Conservation (phyloP, 371 early-diverging fungal species). For the Syncephalastrum contaminatum region DNA sequence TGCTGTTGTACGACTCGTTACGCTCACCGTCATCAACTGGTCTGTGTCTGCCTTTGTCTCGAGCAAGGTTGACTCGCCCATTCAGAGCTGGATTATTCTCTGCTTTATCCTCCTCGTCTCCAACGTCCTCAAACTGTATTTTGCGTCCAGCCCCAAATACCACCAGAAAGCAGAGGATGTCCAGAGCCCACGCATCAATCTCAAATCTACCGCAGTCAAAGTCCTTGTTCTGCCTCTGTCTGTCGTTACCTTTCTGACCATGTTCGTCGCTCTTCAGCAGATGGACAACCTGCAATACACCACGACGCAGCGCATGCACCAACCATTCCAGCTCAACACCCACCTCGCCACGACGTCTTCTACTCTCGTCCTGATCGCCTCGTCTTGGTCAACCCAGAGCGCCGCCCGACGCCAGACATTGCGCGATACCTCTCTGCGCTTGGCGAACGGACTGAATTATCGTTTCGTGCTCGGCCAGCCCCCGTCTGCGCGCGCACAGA, state of each 20-base stretch:
- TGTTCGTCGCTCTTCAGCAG: slow-evolving; percentile 49
- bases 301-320: slow-evolving; percentile 35
- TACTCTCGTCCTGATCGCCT: slow-evolving; percentile 49
- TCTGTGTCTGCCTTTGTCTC: slow-evolving; percentile 45
- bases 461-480: slow-evolving; percentile 60
- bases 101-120: slow-evolving; percentile 45
- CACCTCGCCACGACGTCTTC: slow-evolving; percentile 15
- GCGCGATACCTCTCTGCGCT: slow-evolving; percentile 44
- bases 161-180: slow-evolving; percentile 40
- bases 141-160: slow-evolving; percentile 49
- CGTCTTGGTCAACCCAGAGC: slow-evolving; percentile 54
- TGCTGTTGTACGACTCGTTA: slow-evolving; percentile 56
- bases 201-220: slow-evolving; percentile 39
- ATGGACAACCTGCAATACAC: slow-evolving; percentile 46
- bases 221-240: slow-evolving; percentile 52
- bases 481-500: slow-evolving; percentile 41
- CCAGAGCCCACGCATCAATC: slow-evolving; percentile 33
- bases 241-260: slow-evolving; percentile 49
- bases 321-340: slow-evolving; percentile 26
- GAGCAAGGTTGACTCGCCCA: slow-evolving; percentile 45
- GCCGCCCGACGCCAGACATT: slow-evolving; percentile 39
- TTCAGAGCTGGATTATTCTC: slow-evolving; percentile 51
- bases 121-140: slow-evolving; percentile 52
- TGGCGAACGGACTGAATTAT: slow-evolving; percentile 37
- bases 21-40: slow-evolving; percentile 54